Conservation (phyloP, 352 stramenopile species). For the Plasmopara viticola region DNA sequence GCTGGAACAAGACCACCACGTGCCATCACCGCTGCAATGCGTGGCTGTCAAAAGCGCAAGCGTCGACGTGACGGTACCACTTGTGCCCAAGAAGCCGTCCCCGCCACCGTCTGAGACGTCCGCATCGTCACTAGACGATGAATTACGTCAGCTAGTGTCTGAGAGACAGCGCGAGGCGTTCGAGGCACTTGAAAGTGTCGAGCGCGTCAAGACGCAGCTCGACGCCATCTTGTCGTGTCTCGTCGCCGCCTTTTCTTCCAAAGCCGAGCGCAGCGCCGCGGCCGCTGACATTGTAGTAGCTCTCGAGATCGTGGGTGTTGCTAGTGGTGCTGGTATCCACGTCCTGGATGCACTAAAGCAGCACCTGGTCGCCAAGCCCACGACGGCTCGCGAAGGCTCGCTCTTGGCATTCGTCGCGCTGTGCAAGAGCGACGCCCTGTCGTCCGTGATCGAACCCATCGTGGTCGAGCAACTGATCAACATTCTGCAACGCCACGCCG, state of each 20-base stretch:
- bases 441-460: conserved; percentile 47
- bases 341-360: conserved; percentile 40
- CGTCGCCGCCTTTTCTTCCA: conserved; percentile 26
- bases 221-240: conserved; percentile 36
- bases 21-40: conserved; percentile 20
- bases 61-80: conserved; percentile 11
- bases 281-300: conserved; percentile 42
- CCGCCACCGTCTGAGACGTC: conserved; percentile 27
- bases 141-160: conserved; percentile 31
- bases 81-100: conserved; percentile 20
- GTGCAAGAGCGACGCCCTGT: conserved; percentile 37
- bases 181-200: conserved; percentile 21
- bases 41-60: conserved; percentile 12
- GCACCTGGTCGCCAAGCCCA: conserved; percentile 40
- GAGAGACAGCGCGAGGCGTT: conserved; percentile 44
- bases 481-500: conserved; percentile 56
- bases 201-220: conserved; percentile 32
- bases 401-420: conserved; percentile 38
- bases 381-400: conserved; percentile 42
- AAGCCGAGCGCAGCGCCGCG: conserved; percentile 37
- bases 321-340: conserved; percentile 31
- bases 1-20: conserved; percentile 20
- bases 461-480: conserved; percentile 40
- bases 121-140: conserved; percentile 28
- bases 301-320: conserved; percentile 35